Evolutionary conservation across 768 basidiomycete genomes (phyloP), one percentile per base, ranked within the genome.

Genomic region (Coprinopsis sp.): DNA sequence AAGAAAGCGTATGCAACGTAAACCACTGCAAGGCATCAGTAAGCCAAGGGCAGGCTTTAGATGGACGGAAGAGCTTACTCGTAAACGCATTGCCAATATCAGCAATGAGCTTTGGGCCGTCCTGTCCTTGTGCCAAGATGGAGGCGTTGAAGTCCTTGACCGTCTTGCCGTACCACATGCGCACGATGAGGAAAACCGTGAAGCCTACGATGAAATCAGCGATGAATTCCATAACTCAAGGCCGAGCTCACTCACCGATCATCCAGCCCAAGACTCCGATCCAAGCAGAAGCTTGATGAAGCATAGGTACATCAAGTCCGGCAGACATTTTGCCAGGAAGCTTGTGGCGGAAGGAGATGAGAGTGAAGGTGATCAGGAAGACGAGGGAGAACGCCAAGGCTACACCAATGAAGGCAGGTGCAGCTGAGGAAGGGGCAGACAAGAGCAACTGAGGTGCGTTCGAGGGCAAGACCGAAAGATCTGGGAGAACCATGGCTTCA

Each of bases 111-210:
- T 78, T 65, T 2, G 84, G 82, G 4, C 75, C 82, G 46, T 73
- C 64, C 3, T 58, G 49, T 18, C 81, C 82, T 50, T 74, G 73
- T 7, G 72, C 60, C 21, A 67, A 51, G 42, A 90, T 80, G 42
- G 70, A 78, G 34, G 66, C 58, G 59, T 91, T 91, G 65, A 91
- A 90, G 57, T 88, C 87, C 43, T 82, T 76, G 0, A 82, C 79
- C 2, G 86, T 80, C 62, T 89, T 87, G 16, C 82, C 85, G 51
- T 87, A 87, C 78, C 82, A 87, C 77, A 91, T 85, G 50, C 84
- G 79, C 44, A 85, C 65, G 49, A 90, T 72, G 16, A 87, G 69
- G 66, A 86, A 85, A 7, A 83, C 70, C 2, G 79, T 79, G 48
- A 87, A 61, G 12, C 86, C 87, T 87, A 44, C 13, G 34, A 10